phyloP scores from a whole-genome alignment of 2,329 filamentous ascomycete genomes.

The Ophiocordyceps sinensis region DNA sequence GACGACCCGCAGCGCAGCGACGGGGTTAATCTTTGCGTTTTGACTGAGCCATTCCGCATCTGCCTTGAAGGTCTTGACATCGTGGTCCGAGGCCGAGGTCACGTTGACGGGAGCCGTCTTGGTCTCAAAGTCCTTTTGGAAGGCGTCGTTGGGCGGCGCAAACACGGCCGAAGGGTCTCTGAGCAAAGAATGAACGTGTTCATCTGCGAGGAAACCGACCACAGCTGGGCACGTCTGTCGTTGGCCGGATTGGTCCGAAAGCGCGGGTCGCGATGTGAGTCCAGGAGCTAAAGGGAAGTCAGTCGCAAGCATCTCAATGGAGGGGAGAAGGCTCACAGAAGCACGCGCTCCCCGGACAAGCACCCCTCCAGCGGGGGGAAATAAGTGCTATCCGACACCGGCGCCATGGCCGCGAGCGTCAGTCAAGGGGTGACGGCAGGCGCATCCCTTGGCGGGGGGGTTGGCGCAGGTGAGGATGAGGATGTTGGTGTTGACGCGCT shows the following conservation, averaged over 20 bases:
- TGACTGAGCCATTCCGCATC: conserved; percentile 80
- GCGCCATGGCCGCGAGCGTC: conserved; percentile 52
- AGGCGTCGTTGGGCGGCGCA: conserved; percentile 41
- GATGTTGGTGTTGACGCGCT: conserved; percentile 18
- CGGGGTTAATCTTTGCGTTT: conserved; percentile 62
- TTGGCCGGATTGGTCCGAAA: conserved; percentile 41
- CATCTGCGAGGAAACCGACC: conserved; percentile 55
- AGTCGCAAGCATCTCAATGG: conserved; percentile 7
- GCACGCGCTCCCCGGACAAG: conserved; percentile 62
- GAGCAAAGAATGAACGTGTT: conserved; percentile 53
- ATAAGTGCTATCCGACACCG: conserved; percentile 55
- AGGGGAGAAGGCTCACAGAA: conserved; percentile 49
- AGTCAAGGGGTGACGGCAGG: conserved; percentile 24
- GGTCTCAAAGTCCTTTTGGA: conserved; percentile 63
- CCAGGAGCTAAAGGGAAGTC: conserved; percentile 38
- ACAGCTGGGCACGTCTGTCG: conserved; percentile 39
- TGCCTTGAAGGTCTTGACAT: conserved; percentile 66
- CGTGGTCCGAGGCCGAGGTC: conserved; percentile 52
- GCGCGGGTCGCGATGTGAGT: conserved; percentile 40
- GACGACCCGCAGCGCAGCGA: conserved; percentile 66
- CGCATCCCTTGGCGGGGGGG: conserved; percentile 19
- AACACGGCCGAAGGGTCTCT: conserved; percentile 57
- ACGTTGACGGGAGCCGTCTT: conserved; percentile 80
- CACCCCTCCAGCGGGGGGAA: conserved; percentile 78
- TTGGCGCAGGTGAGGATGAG: conserved; percentile 8